Base-by-base conservation (phyloP, 2,329 filamentous ascomycete genomes). In the Epichloe gansuensis region DNA sequence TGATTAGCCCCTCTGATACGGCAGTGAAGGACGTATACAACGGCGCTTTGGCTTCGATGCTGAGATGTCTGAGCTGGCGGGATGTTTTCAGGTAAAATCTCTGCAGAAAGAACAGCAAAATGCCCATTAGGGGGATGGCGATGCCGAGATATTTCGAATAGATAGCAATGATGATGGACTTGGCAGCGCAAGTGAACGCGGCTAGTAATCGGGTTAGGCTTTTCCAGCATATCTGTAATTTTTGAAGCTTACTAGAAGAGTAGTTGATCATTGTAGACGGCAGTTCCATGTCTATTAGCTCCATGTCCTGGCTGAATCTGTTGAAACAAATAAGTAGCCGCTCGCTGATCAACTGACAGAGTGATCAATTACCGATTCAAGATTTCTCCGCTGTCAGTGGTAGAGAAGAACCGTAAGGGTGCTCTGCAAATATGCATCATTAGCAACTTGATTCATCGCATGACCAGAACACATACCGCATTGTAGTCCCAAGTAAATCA, bases 61-160 rank as follows among this genome's bases (percentile, higher is more conserved):
- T 78, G 38, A 82, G 59, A 35, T 77, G 68, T 47, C 78, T 68
- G 6, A 82, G 62, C 58, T 81, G 78, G 0, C 77, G 69, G 0
- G 76, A 80, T 0, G 77, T 81, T 3, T 74, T 68, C 6, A 82
- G 67, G 56, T 81, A 81, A 47, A 77, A 68, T 44, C 70, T 74
- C 55, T 80, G 77, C 2, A 81, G 60, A 2, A 59, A 12, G 49
- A 63, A 68, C 1, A 78, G 57, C 1, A 70, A 54, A 1, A 58
- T 60, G 5, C 70, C 53, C 2, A 78, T 58, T 5, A 74, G 58
- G 53, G 23, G 31, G 36, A 53, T n/a, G 43, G 47, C 27, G 27
- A 48, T 9, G 27, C 49, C 38, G 38, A 38, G 23, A 23, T 44
- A 50, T 39, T 53, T 46, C 4, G 25, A 40, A 49, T 36, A 42